These are phyloP conservation scores for Ottelia alismoides DNA, from an alignment of 106 monocot species.

Conservation along the genomic window DNA sequence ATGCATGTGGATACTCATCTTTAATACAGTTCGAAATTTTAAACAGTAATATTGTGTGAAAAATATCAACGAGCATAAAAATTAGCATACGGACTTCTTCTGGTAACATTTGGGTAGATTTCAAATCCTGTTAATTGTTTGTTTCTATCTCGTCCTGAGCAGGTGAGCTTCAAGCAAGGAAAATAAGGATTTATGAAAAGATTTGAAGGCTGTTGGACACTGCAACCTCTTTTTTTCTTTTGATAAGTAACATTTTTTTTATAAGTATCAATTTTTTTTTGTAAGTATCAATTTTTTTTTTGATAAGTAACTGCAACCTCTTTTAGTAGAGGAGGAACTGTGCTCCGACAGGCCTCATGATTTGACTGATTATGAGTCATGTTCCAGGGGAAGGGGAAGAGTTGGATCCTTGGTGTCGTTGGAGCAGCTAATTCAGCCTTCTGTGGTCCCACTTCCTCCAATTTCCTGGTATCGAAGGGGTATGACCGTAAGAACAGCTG, in stretches of 20 bases:
- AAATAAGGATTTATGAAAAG: slow-evolving; percentile 80
- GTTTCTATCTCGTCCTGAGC: not conserved
- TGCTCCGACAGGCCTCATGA: slow-evolving; percentile 42
- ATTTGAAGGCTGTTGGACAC: slow-evolving; percentile 87
- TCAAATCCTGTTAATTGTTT: too few relatives aligned
- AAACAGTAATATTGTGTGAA: too few relatives aligned
- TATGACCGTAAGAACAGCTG: slow-evolving; percentile 61
- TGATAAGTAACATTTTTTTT: too few relatives aligned
- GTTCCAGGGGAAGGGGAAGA: slow-evolving; percentile 56
- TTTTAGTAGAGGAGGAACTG: slow-evolving; percentile 43
- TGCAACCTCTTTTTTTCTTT: too few relatives aligned
- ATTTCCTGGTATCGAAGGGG: slow-evolving; percentile 93
- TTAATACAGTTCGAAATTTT: too few relatives aligned
- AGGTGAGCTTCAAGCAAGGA: slow-evolving; percentile 91
- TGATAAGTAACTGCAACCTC: slow-evolving; percentile 73
- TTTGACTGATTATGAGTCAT: slow-evolving; percentile 38
- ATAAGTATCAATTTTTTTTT: too few relatives aligned
- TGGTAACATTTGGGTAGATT: too few relatives aligned
- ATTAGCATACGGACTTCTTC: too few relatives aligned
- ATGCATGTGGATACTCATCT: too few relatives aligned
- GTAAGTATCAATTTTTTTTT: too few relatives aligned
- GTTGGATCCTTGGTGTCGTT: slow-evolving; percentile 71
- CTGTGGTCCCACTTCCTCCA: slow-evolving; percentile 80
- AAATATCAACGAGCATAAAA: too few relatives aligned
- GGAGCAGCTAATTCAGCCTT: slow-evolving; percentile 66